Percentiles rank a stretch among this genome's conserved stretches.
Conservation (phyloP, 2,329 filamentous ascomycete genomes). For the Cercospora beticola region DNA sequence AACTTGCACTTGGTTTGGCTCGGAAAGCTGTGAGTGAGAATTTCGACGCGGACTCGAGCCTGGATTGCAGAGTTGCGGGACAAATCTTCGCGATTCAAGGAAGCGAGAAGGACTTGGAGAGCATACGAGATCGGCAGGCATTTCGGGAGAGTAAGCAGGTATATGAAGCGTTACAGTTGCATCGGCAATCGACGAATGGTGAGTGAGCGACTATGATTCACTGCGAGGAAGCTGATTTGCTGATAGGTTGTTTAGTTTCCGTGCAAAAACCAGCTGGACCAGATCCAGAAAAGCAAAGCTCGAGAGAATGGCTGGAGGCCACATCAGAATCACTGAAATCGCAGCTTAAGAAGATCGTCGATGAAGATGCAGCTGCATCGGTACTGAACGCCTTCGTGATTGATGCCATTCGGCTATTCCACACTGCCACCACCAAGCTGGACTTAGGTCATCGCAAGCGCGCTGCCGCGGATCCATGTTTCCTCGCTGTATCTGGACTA, state of each 20-base stretch:
- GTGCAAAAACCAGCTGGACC: neutral
- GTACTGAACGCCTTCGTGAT: constrained; percentile 27
- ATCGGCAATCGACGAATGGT: constrained; percentile 6
- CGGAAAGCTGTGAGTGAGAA: constrained; percentile 36
- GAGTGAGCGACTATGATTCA: neutral
- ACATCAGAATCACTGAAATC: constrained; percentile 30
- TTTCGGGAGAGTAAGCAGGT: constrained; percentile 37
- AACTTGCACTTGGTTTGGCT: constrained; percentile 34
- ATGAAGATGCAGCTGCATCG: constrained; percentile 14
- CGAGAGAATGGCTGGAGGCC: constrained; percentile 26
- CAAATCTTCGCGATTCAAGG: constrained; percentile 37
- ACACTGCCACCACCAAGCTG: constrained; percentile 22
- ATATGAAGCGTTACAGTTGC: constrained; percentile 28
- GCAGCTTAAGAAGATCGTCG: constrained; percentile 25
- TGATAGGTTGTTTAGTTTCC: neutral
- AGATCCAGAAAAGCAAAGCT: constrained; percentile 13
- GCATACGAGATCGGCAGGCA: constrained; percentile 20
- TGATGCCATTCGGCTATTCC: constrained; percentile 32
- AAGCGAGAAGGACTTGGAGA: constrained; percentile 31
- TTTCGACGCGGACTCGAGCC: constrained; percentile 32
- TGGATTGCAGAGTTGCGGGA: constrained; percentile 37
- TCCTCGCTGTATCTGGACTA: constrained; percentile 37
- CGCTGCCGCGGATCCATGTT: constrained; percentile 34
- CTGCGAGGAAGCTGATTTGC: neutral
- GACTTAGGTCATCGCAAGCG: constrained; percentile 21